A percentile compares a stretch with the other conserved stretches of the same genome.
These are phyloP conservation scores for Melaleuca alternifolia DNA, from an alignment of 345 rosid genomes.

Conservation along the genomic window DNA sequence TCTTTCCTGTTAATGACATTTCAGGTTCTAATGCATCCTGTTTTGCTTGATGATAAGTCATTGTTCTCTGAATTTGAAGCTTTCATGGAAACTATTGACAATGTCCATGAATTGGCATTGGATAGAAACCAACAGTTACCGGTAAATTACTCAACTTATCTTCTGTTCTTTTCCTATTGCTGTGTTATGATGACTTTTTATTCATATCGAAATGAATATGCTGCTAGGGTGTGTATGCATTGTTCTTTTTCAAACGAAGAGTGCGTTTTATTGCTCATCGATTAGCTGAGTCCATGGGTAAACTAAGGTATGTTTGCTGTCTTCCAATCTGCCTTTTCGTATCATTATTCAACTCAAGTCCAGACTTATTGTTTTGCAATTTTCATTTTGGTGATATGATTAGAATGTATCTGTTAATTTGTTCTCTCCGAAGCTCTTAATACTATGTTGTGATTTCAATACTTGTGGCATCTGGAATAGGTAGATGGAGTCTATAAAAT, in stretches of 20 bases:
- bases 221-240: conserved; percentile 74
- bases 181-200: neutral
- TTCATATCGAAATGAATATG: neutral
- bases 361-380: neutral
- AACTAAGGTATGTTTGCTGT: conserved; percentile 50
- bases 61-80: conserved; percentile 70
- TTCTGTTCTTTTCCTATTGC: neutral
- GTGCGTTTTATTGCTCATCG: conserved; percentile 79
- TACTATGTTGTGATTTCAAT: neutral
- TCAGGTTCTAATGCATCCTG: conserved; percentile 96
- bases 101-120: conserved; percentile 85
- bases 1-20: neutral
- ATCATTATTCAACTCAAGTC: neutral
- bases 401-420: neutral
- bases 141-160: conserved; percentile 33
- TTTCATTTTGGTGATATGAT: neutral
- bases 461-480: neutral
- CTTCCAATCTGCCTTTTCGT: neutral
- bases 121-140: conserved; percentile 86
- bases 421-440: neutral
- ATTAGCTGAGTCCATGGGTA: conserved; percentile 82
- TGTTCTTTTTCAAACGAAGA: conserved; percentile 85
- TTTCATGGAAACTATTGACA: conserved; percentile 83
- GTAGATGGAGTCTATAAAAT: neutral
- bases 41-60: conserved; percentile 66